Evolutionary conservation across 768 basidiomycete genomes (phyloP).

Genomic region (Collybia nuda): DNA sequence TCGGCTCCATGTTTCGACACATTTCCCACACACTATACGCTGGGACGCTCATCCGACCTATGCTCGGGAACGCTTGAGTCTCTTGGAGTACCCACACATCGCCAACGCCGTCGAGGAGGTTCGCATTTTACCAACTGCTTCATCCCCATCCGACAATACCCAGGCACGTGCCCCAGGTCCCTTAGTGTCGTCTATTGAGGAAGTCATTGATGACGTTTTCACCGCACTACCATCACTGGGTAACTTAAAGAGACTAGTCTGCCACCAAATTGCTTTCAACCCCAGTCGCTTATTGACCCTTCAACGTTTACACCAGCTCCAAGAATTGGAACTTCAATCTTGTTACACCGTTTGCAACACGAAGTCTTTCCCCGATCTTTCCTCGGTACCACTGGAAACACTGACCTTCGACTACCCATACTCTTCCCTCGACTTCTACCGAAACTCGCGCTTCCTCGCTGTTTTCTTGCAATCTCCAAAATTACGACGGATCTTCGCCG

Average conservation of each 20-base stretch:
- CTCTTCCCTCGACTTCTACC: slow-evolving; percentile 6
- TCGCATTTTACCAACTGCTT: slow-evolving; percentile 10
- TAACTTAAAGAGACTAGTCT: slow-evolving; percentile 13
- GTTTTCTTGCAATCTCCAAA: slow-evolving; percentile 10
- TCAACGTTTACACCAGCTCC: slow-evolving; percentile 10
- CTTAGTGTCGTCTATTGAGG: slow-evolving; percentile 4
- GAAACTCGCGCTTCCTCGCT: slow-evolving; percentile 10
- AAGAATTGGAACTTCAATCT: slow-evolving; percentile 16
- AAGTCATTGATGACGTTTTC: slow-evolving; percentile 11
- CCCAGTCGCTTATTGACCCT: slow-evolving; percentile 7
- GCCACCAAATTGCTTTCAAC: slow-evolving; percentile 14
- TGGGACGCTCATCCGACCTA: slow-evolving; percentile 5
- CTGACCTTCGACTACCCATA: slow-evolving; percentile 13
- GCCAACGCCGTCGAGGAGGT: slow-evolving; percentile 12
- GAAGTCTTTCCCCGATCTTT: slow-evolving; percentile 11
- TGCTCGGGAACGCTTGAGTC: slow-evolving; percentile 7
- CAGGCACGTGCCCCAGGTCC: neutral
- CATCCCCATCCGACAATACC: neutral
- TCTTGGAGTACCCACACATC: slow-evolving; percentile 9
- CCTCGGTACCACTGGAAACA: slow-evolving; percentile 6
- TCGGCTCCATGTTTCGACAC: slow-evolving; percentile 3
- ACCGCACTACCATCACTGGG: slow-evolving; percentile 11
- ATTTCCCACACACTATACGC: neutral
- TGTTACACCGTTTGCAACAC: slow-evolving; percentile 11
- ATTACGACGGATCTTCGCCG: slow-evolving; percentile 8